phyloP scores from a whole-genome alignment of 306 rosid species.

The Sicyos baderoa region DNA sequence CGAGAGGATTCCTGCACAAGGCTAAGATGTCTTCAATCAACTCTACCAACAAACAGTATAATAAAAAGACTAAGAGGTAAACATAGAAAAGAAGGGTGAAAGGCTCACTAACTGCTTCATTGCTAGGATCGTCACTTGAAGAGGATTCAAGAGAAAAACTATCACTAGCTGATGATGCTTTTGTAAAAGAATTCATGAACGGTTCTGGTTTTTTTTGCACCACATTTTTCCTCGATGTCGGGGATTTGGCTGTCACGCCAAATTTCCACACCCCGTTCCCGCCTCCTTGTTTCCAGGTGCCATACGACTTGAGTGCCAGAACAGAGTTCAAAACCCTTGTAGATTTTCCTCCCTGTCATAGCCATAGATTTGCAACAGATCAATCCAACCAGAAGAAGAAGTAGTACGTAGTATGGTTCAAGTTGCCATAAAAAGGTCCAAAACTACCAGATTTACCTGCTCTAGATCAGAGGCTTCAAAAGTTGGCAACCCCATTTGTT shows the following conservation, averaged over 20 bases:
- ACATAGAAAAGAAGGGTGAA: constrained; percentile 8
- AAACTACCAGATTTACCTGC: constrained; percentile 38
- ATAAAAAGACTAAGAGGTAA: background rate
- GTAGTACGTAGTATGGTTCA: background rate
- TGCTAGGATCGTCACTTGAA: constrained; percentile 28
- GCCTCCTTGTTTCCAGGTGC: constrained; percentile 61
- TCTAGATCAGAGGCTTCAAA: constrained; percentile 87
- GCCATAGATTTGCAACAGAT: background rate
- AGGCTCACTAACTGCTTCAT: constrained; percentile 51
- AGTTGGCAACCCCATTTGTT: constrained; percentile 62
- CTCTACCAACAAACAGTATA: background rate
- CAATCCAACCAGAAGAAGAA: too few species aligned
- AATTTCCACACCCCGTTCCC: constrained; percentile 54
- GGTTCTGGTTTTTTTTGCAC: constrained; percentile 59
- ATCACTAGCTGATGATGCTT: constrained; percentile 39
- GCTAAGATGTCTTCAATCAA: background rate
- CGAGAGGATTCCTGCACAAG: constrained; percentile 46
- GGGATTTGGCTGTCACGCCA: constrained; percentile 43
- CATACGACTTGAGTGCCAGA: constrained; percentile 63
- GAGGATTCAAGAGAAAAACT: constrained; percentile 36
- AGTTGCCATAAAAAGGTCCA: background rate
- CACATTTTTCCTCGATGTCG: constrained; percentile 34
- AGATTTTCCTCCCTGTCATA: constrained; percentile 72
- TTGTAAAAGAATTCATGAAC: constrained; percentile 33
- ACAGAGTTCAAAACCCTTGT: constrained; percentile 71